Evolutionary conservation across 2,329 filamentous ascomycete species (phyloP), one percentile per base, ranked within the genome.

Genomic region (Sclerotinia spermophila): DNA sequence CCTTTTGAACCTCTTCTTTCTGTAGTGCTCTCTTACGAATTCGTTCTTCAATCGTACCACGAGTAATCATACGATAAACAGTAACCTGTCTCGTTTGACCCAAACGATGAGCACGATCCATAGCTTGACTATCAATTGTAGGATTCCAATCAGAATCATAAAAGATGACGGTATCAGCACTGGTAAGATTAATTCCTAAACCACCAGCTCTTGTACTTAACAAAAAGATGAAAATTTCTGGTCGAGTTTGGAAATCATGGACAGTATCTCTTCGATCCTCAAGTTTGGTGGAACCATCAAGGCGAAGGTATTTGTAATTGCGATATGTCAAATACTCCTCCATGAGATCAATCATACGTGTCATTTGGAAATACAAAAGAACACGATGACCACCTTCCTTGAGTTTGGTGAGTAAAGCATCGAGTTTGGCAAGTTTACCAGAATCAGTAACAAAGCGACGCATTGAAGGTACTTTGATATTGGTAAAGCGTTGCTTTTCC

Each of bases 91-190:
- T 89, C 2, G 95, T 98, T 81, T 99, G 95, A 65, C 96, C 96
- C 48, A 99, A 88, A 87, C 96, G 93, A 88, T 99, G 96, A 19
- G 96, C 96, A 81, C 96, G 92, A 81, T 99, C 96, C 96, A 98
- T 98, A 81, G 96, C 96, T 81, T 99, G 96, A 68, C 93, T 97
- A 81, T 99, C 96, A 78, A 98, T 98, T 5, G 96, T 98, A 0
- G 96, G 96, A 80, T 99, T 99, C 96, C 96, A 99, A 81, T 99
- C 96, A 17, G 93, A 97, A 80, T 99, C 96, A 86, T 99, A 99
- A 84, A 99, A 99, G 82, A 99, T 98, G 82, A 99, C 96, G 0
- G 96, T 99, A 80, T 99, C 96, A 30, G 96, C 96, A 67, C 92
- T 91, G 8, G 96, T 98, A 75, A 99, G 84, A 79, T 99, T 99